Evolutionary conservation across 1,139 yeast species (phyloP).

Genomic region (Ashbya aceris): DNA sequence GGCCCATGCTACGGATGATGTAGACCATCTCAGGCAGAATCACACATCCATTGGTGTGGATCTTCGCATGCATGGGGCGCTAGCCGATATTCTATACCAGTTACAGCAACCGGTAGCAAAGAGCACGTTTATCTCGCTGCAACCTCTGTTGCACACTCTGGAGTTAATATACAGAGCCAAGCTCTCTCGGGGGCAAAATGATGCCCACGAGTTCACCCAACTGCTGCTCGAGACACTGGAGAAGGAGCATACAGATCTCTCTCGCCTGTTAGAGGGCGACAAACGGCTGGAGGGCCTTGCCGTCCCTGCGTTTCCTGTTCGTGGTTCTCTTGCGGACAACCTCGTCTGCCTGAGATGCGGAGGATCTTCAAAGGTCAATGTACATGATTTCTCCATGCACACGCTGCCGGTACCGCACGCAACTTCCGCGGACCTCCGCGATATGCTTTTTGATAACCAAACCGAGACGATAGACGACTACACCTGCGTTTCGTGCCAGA

Average conservation of each 20-base stretch:
- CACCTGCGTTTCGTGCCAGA: constrained; percentile 64
- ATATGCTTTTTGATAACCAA: constrained; percentile 48
- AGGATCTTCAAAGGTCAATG: constrained; percentile 49
- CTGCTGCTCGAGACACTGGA: constrained; percentile 70
- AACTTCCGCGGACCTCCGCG: constrained; percentile 39
- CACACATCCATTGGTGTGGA: constrained; percentile 1
- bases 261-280: constrained; percentile 30
- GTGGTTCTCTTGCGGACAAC: constrained; percentile 56
- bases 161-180: constrained; percentile 72
- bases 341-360: constrained; percentile 64
- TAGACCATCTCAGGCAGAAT: too few species aligned
- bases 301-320: constrained; percentile 65
- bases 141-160: constrained; percentile 66
- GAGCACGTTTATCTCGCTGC: constrained; percentile 54
- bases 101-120: constrained; percentile 54
- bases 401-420: constrained; percentile 70
- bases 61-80: constrained; percentile 46
- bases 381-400: constrained; percentile 58
- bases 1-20: too few species aligned
- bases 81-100: constrained; percentile 45
- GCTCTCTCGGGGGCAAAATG: constrained; percentile 79
- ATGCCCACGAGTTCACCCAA: constrained; percentile 88
- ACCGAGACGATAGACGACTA: constrained; percentile 72
- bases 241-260: constrained; percentile 42
- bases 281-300: constrained; percentile 12